Conservation (phyloP, 371 early-diverging fungal genomes). For the Mucor sp. region DNA sequence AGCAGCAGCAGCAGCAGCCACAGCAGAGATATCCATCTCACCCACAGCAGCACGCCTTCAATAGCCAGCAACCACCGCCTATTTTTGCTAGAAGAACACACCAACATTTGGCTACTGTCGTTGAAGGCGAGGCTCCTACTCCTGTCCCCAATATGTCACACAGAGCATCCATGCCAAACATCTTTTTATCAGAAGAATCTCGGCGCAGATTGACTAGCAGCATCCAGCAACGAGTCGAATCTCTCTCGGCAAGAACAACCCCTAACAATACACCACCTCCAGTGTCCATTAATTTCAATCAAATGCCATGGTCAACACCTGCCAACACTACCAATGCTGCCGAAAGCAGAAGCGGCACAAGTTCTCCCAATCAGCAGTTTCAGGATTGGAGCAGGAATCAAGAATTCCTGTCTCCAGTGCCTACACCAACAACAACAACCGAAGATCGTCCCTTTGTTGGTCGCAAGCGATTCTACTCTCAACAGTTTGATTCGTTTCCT, state of each 20-base stretch:
- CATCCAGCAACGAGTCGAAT: not conserved
- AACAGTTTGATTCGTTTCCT: slow-evolving; percentile 11
- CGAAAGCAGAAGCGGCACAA: not conserved
- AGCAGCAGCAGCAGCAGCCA: not conserved
- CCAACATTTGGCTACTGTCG: slow-evolving; percentile 10
- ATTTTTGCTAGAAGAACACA: not conserved
- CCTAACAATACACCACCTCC: slow-evolving; percentile 16
- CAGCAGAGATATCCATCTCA: not conserved
- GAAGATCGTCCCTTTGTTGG: not conserved
- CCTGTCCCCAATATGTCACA: slow-evolving; percentile 8
- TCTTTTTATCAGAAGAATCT: slow-evolving; percentile 11
- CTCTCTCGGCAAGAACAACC: slow-evolving; percentile 6
- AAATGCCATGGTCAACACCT: slow-evolving; percentile 19
- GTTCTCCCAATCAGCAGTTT: not conserved
- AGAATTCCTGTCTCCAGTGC: not conserved
- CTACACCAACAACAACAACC: not conserved
- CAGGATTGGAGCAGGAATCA: not conserved
- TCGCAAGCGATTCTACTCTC: slow-evolving; percentile 20
- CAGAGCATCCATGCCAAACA: slow-evolving; percentile 28
- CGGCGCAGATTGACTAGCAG: not conserved
- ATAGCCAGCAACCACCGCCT: not conserved
- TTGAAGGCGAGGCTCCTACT: slow-evolving; percentile 8
- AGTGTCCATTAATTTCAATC: slow-evolving; percentile 11
- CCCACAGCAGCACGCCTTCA: not conserved
- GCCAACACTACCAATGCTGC: not conserved